A percentile compares a stretch with the other conserved stretches of the same genome.
Evolutionary conservation across 1,284 basidiomycete genomes (phyloP).

Genomic region (Naganishia sp.): DNA sequence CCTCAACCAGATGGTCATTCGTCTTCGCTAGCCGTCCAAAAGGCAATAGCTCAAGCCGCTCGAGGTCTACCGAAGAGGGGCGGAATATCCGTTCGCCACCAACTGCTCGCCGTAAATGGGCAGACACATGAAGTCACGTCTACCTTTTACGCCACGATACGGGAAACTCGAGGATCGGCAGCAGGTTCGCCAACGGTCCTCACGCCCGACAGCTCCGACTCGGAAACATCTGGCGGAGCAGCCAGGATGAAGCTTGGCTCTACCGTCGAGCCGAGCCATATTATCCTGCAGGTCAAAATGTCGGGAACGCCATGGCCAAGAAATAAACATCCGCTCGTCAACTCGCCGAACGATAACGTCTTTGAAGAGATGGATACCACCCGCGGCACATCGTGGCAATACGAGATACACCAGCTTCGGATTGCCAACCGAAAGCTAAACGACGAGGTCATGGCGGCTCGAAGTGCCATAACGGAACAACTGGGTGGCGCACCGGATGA

Average conservation of each 20-base stretch:
- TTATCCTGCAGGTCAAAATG: conserved; percentile 34
- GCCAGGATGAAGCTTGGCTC: not conserved
- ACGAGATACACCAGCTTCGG: conserved; percentile 81
- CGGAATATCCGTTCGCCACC: conserved; percentile 38
- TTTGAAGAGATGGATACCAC: conserved; percentile 71
- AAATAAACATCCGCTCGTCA: conserved; percentile 26
- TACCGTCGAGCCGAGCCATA: conserved; percentile 19
- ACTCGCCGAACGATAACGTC: conserved; percentile 56
- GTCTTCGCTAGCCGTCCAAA: conserved; percentile 38
- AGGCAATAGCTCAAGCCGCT: conserved; percentile 38
- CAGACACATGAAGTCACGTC: conserved; percentile 40
- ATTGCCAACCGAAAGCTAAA: conserved; percentile 69
- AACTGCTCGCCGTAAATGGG: conserved; percentile 40
- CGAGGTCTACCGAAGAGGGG: conserved; percentile 30
- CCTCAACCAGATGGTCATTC: conserved; percentile 34
- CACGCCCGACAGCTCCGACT: conserved; percentile 25
- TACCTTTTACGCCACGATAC: conserved; percentile 43
- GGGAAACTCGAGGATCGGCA: not conserved
- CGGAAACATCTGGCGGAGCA: conserved; percentile 5
- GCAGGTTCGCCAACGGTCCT: conserved; percentile 11
- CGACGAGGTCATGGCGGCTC: conserved; percentile 63
- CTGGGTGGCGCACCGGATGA: conserved; percentile 32
- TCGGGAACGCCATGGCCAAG: conserved; percentile 29
- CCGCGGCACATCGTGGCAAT: conserved; percentile 81
- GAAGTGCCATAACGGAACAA: conserved; percentile 30